These are phyloP conservation scores for Drosera spatulata DNA, from an alignment of 179 eudicot genomes.

Conservation along the genomic window DNA sequence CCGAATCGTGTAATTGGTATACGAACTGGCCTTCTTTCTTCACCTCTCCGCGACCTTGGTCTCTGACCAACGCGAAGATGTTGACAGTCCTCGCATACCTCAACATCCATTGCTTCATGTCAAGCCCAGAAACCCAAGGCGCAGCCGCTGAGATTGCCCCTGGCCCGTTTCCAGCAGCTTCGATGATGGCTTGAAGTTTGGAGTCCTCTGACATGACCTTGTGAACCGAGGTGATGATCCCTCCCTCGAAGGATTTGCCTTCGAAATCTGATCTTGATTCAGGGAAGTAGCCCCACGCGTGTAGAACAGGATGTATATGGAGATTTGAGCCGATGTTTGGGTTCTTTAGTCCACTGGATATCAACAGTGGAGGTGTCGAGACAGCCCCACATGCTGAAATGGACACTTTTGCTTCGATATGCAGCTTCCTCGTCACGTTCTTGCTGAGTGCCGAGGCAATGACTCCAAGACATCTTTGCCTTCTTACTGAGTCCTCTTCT, in stretches of 20 bases:
- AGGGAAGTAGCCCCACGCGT: constrained; percentile 66
- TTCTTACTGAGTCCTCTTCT: not conserved
- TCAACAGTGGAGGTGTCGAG: constrained; percentile 53
- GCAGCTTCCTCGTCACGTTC: constrained; percentile 24
- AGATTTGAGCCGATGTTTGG: constrained; percentile 46
- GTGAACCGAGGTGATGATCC: constrained; percentile 53
- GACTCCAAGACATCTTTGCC: constrained; percentile 44
- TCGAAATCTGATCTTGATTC: constrained; percentile 21
- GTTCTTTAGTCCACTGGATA: constrained; percentile 45
- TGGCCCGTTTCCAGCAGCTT: constrained; percentile 37
- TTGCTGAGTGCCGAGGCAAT: constrained; percentile 23
- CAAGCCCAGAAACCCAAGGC: constrained; percentile 64
- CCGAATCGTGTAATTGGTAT: constrained; percentile 23
- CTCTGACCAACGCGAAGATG: constrained; percentile 43
- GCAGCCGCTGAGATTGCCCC: constrained; percentile 20
- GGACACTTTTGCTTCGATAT: constrained; percentile 57
- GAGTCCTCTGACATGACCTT: constrained; percentile 31
- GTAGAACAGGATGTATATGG: constrained; percentile 42
- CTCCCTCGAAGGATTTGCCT: constrained; percentile 51
- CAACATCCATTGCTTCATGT: constrained; percentile 40
- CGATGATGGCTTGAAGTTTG: constrained; percentile 29
- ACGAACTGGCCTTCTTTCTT: constrained; percentile 28
- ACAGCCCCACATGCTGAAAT: constrained; percentile 66
- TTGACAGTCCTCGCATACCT: constrained; percentile 44
- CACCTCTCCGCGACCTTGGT: constrained; percentile 41